Percentiles rank a stretch among this genome's conserved stretches.
Evolutionary conservation across 2,329 filamentous ascomycete species (phyloP).

Genomic region (Paecilomyces sp.): DNA sequence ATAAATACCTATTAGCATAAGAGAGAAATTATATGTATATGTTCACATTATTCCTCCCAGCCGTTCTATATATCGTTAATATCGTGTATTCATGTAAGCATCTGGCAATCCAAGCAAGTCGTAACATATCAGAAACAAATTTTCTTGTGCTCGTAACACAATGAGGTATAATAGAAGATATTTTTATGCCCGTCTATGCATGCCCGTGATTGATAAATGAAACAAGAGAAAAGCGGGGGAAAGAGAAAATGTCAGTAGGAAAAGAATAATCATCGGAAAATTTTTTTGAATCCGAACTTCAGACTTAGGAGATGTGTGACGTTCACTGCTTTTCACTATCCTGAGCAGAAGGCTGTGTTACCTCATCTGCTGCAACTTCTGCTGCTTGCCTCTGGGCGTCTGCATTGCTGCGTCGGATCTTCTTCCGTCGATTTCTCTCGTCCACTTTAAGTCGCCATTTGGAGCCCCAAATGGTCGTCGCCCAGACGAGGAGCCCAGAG

Average conservation of each 20-base stretch:
- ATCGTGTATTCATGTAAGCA: background rate
- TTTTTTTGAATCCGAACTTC: background rate
- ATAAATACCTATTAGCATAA: background rate
- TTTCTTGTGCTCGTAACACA: background rate
- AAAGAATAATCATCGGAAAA: background rate
- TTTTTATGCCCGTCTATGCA: background rate
- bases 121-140: background rate
- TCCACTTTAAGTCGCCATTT: conserved; percentile 51
- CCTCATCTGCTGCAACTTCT: background rate
- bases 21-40: background rate
- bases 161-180: background rate
- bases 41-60: background rate
- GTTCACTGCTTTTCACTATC: background rate
- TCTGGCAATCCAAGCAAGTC: background rate
- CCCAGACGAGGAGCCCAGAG: conserved; percentile 40
- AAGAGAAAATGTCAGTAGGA: background rate
- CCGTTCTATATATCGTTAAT: background rate
- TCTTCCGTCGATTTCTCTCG: conserved; percentile 23
- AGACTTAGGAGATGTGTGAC: background rate
- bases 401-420: conserved; percentile 6
- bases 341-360: background rate
- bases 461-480: conserved; percentile 45
- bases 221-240: background rate
- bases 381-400: background rate
- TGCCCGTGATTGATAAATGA: background rate